Evolutionary conservation across 2,329 filamentous ascomycete genomes (phyloP).

Genomic region (Aplosporella prunicola): DNA sequence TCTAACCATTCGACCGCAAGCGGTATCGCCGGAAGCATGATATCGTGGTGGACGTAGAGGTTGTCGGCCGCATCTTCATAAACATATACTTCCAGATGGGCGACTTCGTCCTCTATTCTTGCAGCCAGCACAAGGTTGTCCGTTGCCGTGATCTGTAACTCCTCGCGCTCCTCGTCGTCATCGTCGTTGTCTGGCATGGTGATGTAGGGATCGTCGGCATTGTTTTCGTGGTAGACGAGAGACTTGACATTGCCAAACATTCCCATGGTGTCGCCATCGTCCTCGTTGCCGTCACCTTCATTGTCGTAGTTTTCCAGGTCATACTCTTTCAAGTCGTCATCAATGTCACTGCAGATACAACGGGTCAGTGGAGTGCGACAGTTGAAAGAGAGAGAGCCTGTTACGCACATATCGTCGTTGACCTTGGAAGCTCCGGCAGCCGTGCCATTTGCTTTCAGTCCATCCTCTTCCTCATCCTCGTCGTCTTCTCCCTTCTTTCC

Average conservation of each 20-base stretch:
- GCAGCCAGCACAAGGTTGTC: conserved; percentile 90
- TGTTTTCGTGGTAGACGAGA: conserved; percentile 85
- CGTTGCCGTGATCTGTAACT: conserved; percentile 82
- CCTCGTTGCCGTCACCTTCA: conserved; percentile 58
- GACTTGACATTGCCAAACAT: conserved; percentile 96
- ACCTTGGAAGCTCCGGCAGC: conserved; percentile 12
- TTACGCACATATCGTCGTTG: conserved; percentile 15
- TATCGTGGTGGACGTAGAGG: conserved; percentile 97
- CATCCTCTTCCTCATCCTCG: conserved; percentile 22
- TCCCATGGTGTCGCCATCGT: conserved; percentile 64
- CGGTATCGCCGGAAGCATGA: conserved; percentile 96
- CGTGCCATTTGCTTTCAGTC: background rate
- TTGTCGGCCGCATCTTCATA: conserved; percentile 95
- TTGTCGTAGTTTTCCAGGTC: conserved; percentile 94
- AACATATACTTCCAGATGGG: conserved; percentile 92
- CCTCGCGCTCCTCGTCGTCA: conserved; percentile 85
- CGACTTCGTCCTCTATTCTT: conserved; percentile 93
- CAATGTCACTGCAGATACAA: conserved; percentile 32
- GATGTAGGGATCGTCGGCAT: conserved; percentile 94
- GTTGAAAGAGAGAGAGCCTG: no score
- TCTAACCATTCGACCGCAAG: conserved; percentile 94
- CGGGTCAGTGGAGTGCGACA: background rate
- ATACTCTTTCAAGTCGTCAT: conserved; percentile 92
- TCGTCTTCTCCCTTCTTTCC: conserved; percentile 16
- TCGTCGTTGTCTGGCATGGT: conserved; percentile 64